These are phyloP conservation scores for Phytophthora litchii DNA, from an alignment of 352 stramenopile genomes.

Conservation along the genomic window DNA sequence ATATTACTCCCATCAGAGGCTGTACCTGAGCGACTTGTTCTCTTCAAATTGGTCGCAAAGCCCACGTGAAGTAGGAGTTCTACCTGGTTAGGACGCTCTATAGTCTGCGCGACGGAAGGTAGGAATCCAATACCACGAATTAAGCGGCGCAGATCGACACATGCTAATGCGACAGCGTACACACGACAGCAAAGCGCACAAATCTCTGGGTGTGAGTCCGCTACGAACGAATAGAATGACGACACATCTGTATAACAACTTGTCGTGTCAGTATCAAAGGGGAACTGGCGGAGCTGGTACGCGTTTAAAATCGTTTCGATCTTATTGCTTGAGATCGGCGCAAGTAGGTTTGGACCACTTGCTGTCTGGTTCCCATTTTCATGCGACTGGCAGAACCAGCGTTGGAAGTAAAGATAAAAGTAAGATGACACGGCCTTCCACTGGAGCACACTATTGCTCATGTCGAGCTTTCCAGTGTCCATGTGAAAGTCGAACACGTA, in stretches of 20 bases:
- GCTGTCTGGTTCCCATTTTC: conserved; percentile 10
- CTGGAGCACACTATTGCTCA: conserved; percentile 46
- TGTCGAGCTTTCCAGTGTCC: conserved; percentile 60
- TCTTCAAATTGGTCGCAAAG: conserved; percentile 66
- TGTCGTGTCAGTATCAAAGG: conserved; percentile 74
- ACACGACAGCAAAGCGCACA: conserved; percentile 80
- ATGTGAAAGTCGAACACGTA: conserved; percentile 86
- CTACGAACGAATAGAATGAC: conserved; percentile 88
- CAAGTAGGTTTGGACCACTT: conserved; percentile 1
- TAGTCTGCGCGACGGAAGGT: conserved; percentile 58
- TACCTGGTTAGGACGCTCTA: conserved; percentile 46
- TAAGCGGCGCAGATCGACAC: conserved; percentile 56
- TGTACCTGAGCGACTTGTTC: conserved; percentile 1
- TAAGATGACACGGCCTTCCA: conserved; percentile 67
- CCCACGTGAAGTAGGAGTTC: conserved; percentile 73
- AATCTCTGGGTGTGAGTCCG: conserved; percentile 79
- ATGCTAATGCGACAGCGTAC: conserved; percentile 70
- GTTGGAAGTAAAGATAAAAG: conserved; percentile 70
- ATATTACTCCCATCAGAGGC: conserved; percentile 6
- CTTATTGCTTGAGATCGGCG: conserved; percentile 38
- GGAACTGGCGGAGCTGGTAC: conserved; percentile 73
- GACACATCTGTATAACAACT: conserved; percentile 80
- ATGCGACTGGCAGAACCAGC: conserved; percentile 58
- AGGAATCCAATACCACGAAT: conserved; percentile 71
- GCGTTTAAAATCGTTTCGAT: conserved; percentile 61